Conservation (phyloP, 169 alveolate genomes). For the Plasmodium gonderi region DNA sequence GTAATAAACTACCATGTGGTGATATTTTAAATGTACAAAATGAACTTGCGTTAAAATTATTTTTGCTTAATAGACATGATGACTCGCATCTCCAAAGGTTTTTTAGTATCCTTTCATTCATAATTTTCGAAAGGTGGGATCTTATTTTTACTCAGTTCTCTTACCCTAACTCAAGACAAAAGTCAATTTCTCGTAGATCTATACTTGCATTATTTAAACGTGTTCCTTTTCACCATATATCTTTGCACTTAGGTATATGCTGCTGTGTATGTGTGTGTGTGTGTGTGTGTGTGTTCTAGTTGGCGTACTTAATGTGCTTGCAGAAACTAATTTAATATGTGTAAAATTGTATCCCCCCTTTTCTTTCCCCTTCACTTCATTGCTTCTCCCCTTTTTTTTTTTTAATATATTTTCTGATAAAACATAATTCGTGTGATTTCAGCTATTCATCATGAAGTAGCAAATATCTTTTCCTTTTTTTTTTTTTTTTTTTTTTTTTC, state of each 20-base stretch:
- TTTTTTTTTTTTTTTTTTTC: background rate
- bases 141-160: constrained; percentile 6
- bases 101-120: constrained; percentile 57
- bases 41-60: background rate
- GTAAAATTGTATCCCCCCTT: background rate
- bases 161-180: constrained; percentile 9
- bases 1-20: background rate
- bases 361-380: constrained; percentile 1
- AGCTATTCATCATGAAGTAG: background rate
- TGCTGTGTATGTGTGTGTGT: too few relatives aligned
- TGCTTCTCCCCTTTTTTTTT: background rate
- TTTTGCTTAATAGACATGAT: constrained; percentile 64
- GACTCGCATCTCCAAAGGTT: constrained; percentile 22
- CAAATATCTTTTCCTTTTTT: background rate
- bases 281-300: too few relatives aligned
- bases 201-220: background rate
- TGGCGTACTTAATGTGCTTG: too few relatives aligned
- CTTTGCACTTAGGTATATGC: too few relatives aligned
- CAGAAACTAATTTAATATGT: background rate
- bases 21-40: constrained; percentile 18
- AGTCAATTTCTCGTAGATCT: constrained; percentile 1
- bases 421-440: background rate
- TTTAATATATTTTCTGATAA: background rate
- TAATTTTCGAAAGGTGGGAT: constrained; percentile 10
- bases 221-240: background rate